phyloP scores from a whole-genome alignment of 2,329 filamentous ascomycete genomes.

The Claviceps spartinae region DNA sequence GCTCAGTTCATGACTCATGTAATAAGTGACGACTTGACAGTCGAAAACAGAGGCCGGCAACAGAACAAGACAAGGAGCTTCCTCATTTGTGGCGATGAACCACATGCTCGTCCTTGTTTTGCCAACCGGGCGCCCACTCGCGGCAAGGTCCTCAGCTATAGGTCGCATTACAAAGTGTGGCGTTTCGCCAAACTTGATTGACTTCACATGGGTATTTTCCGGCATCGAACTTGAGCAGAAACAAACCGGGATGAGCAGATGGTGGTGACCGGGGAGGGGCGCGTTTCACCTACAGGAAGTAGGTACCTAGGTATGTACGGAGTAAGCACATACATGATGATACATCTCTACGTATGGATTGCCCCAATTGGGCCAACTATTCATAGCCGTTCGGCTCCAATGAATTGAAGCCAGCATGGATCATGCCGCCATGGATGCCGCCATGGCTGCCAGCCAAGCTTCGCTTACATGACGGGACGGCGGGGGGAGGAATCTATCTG shows the following conservation, averaged over 20 bases:
- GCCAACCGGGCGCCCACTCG: not conserved
- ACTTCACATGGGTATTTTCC: not conserved
- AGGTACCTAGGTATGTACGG: not conserved
- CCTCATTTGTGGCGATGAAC: not conserved
- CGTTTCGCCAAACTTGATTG: not conserved
- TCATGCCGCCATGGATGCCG: no score
- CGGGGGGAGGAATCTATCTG: not conserved
- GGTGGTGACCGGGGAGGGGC: not conserved
- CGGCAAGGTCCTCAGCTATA: not conserved
- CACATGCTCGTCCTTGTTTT: not conserved
- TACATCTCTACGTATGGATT: not conserved
- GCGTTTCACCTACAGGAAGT: not conserved
- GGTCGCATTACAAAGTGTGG: not conserved
- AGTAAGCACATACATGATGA: no score
- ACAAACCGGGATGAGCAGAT: not conserved
- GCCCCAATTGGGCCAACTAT: not conserved
- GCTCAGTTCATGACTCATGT: no score
- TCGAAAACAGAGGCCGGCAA: not conserved
- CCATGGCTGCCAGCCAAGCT: not conserved
- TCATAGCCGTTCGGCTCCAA: not conserved
- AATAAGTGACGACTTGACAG: no score
- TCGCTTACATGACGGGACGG: not conserved
- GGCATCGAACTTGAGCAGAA: not conserved
- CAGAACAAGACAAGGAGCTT: not conserved
- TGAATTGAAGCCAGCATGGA: not conserved